These are phyloP conservation scores for Theobroma grandiflorum DNA, from an alignment of 441 rosid genomes.

Conservation along the genomic window DNA sequence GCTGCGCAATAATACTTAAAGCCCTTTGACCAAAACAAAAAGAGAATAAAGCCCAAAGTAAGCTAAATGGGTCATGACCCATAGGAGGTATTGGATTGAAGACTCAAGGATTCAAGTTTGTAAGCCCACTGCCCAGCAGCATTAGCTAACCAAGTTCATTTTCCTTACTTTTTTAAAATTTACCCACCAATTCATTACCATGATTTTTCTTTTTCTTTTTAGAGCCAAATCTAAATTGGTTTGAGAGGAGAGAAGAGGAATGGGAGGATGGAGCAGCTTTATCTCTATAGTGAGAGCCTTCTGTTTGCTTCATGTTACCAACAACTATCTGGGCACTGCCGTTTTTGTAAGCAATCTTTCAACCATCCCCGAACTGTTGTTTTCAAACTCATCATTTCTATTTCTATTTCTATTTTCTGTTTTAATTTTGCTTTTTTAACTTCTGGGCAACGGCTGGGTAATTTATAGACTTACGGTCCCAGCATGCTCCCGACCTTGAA, in stretches of 20 bases:
- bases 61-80: neutral
- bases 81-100: neutral
- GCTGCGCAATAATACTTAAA: neutral
- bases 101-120: neutral
- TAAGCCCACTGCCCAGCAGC: neutral
- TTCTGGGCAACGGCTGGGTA: conserved; percentile 18
- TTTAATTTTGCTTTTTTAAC: neutral
- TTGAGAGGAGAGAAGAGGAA: neutral
- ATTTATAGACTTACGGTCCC: conserved; percentile 63
- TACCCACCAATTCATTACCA: neutral
- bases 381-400: neutral
- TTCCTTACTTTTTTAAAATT: neutral
- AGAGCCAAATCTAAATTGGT: no score
- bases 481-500: conserved; percentile 80
- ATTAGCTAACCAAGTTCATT: no score
- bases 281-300: conserved; percentile 35
- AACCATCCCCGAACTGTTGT: neutral
- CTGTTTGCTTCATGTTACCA: conserved; percentile 63
- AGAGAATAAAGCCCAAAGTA: neutral
- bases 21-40: neutral
- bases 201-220: neutral
- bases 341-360: conserved; percentile 44
- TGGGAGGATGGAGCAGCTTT: conserved; percentile 26
- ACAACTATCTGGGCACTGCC: conserved; percentile 49
- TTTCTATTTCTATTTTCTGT: neutral